phyloP scores from a whole-genome alignment of 78 protist genomes.

The Corallochytrium limacisporum region DNA sequence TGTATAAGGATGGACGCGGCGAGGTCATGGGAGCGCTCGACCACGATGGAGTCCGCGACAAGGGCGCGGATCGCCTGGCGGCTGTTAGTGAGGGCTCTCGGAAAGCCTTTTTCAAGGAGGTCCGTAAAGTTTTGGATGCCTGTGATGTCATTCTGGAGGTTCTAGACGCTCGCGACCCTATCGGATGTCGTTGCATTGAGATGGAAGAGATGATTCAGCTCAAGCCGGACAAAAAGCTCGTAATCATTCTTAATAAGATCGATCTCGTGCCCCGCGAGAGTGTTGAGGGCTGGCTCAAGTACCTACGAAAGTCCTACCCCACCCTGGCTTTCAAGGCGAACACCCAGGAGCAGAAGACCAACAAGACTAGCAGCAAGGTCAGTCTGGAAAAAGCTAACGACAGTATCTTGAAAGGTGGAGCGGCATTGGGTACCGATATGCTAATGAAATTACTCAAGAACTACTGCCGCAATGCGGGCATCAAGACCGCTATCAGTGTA shows the following conservation, averaged over 20 bases:
- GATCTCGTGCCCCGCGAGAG: constrained; percentile 79
- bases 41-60: background rate
- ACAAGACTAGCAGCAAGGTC: constrained; percentile 9
- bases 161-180: constrained; percentile 98
- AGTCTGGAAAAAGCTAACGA: background rate
- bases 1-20: no score
- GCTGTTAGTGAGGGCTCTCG: constrained; percentile 38
- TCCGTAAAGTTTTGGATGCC: constrained; percentile 65
- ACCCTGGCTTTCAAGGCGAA: constrained; percentile 74
- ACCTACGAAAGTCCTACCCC: constrained; percentile 51
- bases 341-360: constrained; percentile 37
- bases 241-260: constrained; percentile 81
- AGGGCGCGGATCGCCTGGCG: background rate
- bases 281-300: constrained; percentile 52
- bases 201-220: constrained; percentile 50
- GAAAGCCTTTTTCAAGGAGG: constrained; percentile 66
- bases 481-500: constrained; percentile 64
- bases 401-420: background rate
- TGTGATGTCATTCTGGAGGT: constrained; percentile 83
- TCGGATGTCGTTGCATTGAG: constrained; percentile 82
- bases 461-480: constrained; percentile 56
- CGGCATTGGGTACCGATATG: constrained; percentile 41
- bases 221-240: constrained; percentile 41
- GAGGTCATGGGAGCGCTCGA: no score
- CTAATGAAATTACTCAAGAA: constrained; percentile 43